Conservation (phyloP, 2,329 filamentous ascomycete genomes). For the Fonsecaea monophora region DNA sequence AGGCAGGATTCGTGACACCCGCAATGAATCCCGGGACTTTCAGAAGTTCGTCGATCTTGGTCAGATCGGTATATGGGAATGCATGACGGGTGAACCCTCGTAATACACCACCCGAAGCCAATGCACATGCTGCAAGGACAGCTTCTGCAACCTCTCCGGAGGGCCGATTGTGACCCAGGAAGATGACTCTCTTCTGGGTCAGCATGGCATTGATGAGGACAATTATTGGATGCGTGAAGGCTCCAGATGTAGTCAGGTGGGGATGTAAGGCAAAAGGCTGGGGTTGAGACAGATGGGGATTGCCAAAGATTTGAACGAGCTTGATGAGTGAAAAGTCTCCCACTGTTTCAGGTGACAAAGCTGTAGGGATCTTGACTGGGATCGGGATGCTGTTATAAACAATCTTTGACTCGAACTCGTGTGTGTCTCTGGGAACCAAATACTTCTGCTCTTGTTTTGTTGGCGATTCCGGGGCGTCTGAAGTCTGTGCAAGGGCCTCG, state of each 20-base stretch:
- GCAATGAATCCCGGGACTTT: constrained; percentile 98
- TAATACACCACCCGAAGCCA: constrained; percentile 90
- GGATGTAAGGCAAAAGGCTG: constrained; percentile 86
- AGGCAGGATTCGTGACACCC: constrained; percentile 95
- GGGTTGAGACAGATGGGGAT: constrained; percentile 78
- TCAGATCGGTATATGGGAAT: constrained; percentile 97
- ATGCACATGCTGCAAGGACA: constrained; percentile 93
- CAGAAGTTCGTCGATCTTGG: constrained; percentile 94
- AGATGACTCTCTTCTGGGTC: constrained; percentile 95
- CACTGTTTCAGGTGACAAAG: constrained; percentile 91
- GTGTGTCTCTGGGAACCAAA: constrained; percentile 86
- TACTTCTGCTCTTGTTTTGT: constrained; percentile 71
- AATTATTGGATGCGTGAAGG: constrained; percentile 90
- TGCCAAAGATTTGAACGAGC: constrained; percentile 91
- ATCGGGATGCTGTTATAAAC: constrained; percentile 97
- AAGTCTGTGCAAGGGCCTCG: constrained; percentile 54
- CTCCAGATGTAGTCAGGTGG: constrained; percentile 90
- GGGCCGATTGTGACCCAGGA: constrained; percentile 91
- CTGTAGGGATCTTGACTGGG: constrained; percentile 93
- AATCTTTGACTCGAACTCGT: constrained; percentile 95
- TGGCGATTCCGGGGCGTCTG: constrained; percentile 51
- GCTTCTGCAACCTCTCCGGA: constrained; percentile 96
- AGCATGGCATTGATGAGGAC: constrained; percentile 92
- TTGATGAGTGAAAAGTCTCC: constrained; percentile 98
- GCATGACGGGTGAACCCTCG: constrained; percentile 94